Percentiles rank a stretch among this genome's conserved stretches.
phyloP scores from a whole-genome alignment of 805 yeast species.

The Lachancea mirantina region DNA sequence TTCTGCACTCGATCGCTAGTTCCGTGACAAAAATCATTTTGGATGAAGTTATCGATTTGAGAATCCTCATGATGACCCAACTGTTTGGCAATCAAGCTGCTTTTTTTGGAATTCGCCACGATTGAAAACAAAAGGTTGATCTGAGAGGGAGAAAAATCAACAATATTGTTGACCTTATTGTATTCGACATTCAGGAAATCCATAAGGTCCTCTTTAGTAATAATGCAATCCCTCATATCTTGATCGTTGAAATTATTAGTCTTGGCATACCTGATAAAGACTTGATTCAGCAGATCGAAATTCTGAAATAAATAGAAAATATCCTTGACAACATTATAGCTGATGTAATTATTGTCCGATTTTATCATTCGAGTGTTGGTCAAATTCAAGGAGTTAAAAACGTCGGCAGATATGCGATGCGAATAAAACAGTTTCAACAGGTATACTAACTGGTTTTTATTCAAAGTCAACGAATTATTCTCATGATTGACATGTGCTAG shows the following conservation, averaged over 20 bases:
- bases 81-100: conserved; percentile 15
- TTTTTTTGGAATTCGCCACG: conserved; percentile 31
- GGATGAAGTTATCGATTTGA: conserved; percentile 23
- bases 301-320: conserved; percentile 34
- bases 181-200: conserved; percentile 32
- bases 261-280: conserved; percentile 30
- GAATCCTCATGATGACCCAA: conserved; percentile 22
- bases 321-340: conserved; percentile 34
- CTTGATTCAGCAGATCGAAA: conserved; percentile 36
- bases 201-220: conserved; percentile 33
- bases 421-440: conserved; percentile 32
- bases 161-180: conserved; percentile 36
- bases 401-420: conserved; percentile 33
- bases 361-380: conserved; percentile 24
- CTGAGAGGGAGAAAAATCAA: conserved; percentile 37
- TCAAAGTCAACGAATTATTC: conserved; percentile 26
- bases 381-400: conserved; percentile 30
- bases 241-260: conserved; percentile 24
- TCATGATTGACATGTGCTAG: conserved; percentile 26
- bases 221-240: conserved; percentile 25
- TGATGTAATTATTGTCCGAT: conserved; percentile 28
- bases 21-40: conserved; percentile 24
- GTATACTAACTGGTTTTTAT: conserved; percentile 32
- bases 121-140: conserved; percentile 34
- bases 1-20: conserved; percentile 14